phyloP scores from a whole-genome alignment of 2,329 filamentous ascomycete species.

The Neurospora sp. region DNA sequence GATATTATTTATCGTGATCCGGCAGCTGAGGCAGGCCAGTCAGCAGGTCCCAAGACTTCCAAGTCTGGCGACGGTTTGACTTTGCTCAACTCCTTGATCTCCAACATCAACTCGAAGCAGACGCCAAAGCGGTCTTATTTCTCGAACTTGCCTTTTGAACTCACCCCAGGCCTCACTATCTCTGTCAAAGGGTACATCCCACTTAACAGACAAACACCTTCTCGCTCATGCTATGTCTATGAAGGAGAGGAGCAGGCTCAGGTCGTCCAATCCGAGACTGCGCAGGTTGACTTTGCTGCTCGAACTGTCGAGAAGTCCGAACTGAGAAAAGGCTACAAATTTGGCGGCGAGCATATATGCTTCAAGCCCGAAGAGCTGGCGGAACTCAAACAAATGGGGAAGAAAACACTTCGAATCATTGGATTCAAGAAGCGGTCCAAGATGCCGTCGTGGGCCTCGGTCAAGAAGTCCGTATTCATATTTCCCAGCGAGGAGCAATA shows the following conservation, averaged over 20 bases:
- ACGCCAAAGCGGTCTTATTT: slow-evolving; percentile 79
- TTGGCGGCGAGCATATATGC: slow-evolving; percentile 79
- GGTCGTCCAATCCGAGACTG: slow-evolving; percentile 65
- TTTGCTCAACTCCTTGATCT: slow-evolving; percentile 68
- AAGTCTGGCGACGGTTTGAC: slow-evolving; percentile 66
- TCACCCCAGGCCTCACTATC: slow-evolving; percentile 75
- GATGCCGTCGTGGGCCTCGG: slow-evolving; percentile 73
- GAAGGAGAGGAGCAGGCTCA: slow-evolving; percentile 76
- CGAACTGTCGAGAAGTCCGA: slow-evolving; percentile 70
- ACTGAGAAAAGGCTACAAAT: slow-evolving; percentile 88
- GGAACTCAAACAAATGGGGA: slow-evolving; percentile 67
- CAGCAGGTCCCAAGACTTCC: slow-evolving; percentile 48
- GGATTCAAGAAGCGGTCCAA: slow-evolving; percentile 78
- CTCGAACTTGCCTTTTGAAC: slow-evolving; percentile 74
- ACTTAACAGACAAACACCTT: slow-evolving; percentile 72
- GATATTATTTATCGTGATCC: slow-evolving; percentile 85
- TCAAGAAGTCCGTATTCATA: slow-evolving; percentile 81
- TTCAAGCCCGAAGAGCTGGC: slow-evolving; percentile 81
- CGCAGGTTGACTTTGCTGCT: slow-evolving; percentile 67
- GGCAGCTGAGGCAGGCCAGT: slow-evolving; percentile 55
- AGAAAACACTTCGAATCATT: slow-evolving; percentile 75
- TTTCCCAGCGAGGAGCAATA: slow-evolving; percentile 88
- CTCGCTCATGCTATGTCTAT: slow-evolving; percentile 79
- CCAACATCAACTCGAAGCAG: slow-evolving; percentile 84
- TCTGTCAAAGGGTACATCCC: slow-evolving; percentile 90